These are phyloP conservation scores for Triangularia setosa DNA, from an alignment of 2,329 filamentous ascomycete species.

Conservation along the genomic window DNA sequence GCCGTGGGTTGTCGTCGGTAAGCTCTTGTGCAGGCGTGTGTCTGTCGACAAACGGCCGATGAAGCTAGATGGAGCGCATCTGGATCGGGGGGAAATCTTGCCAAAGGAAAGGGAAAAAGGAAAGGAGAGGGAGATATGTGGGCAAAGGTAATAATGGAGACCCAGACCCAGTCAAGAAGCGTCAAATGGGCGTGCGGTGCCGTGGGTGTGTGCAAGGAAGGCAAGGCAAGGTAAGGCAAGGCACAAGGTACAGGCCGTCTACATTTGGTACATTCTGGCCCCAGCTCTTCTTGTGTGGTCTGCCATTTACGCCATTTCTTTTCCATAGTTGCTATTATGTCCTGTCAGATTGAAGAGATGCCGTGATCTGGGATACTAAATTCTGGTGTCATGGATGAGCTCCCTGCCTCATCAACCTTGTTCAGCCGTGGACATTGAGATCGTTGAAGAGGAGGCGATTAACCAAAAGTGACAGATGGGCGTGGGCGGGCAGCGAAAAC, in stretches of 20 bases:
- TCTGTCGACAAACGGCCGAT: background rate
- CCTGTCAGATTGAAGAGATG: background rate
- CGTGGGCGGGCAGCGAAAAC: background rate
- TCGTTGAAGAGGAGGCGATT: background rate
- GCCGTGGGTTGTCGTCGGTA: background rate
- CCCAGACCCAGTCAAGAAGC: constrained; percentile 22
- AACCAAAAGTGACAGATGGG: background rate
- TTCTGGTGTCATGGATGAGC: background rate
- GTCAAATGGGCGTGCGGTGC: constrained; percentile 22
- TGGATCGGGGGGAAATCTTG: constrained; percentile 5
- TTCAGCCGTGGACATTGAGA: background rate
- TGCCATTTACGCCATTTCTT: too few relatives aligned
- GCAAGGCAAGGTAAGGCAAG: constrained; percentile 9
- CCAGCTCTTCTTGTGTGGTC: constrained; percentile 12
- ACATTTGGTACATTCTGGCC: constrained; percentile 9
- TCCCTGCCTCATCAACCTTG: background rate
- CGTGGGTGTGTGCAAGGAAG: constrained; percentile 3
- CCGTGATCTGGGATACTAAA: background rate
- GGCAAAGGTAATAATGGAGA: constrained; percentile 29
- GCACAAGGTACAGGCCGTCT: constrained; percentile 9
- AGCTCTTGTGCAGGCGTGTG: background rate
- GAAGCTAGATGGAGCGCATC: constrained; percentile 1
- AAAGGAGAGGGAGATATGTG: constrained; percentile 24
- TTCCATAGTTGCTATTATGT: background rate
- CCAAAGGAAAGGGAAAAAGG: constrained; percentile 15